Evolutionary conservation across 371 early-diverging fungal species (phyloP), one percentile per base, ranked within the genome.

Genomic region (Fennellomyces sp.): DNA sequence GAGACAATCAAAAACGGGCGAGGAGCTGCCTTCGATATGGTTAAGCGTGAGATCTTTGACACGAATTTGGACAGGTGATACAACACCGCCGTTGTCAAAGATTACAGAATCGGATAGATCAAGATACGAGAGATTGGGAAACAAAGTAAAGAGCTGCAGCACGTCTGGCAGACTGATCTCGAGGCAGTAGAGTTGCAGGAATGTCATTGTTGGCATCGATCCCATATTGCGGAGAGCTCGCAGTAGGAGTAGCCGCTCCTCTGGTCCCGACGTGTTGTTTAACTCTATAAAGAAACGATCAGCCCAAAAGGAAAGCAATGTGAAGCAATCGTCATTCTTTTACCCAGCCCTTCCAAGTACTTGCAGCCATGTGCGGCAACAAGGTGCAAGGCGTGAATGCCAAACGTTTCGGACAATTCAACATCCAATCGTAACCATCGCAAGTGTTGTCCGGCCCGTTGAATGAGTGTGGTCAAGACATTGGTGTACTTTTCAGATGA

Each of bases 221-320:
- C 55, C 55, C 17, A 54, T 54, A 25, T 36, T 39, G 11, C 27
- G 12, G 8, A 54, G 27, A 1, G 55, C 55, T 39, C 55, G 55
- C 23, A 54, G 17, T 15, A 54, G 17, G 23, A 54, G 25, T 13
- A 39, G 8, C 12, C 38, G 8, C 27, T 54, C 55, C 28, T 54
- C 55, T 19, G 55, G 55, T 13, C 55, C 55, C 15, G 55, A 26
- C n/a, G 55, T 54, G 17, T 54, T 54, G 28, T 54, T 54, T 35
- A 54, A 39, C 17, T 35, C 55, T 54, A 25, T 26, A 39, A 7
- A 13, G 12, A 15, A 26, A 38, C 5, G 2, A 39, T 21, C 8
- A 53, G 25, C 2, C 11, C 23, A 23, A 11, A 39, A 39, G 17
- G 17, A 6, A 38, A 12, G 38, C 12, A 38, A 8, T 23, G 45